phyloP scores from a whole-genome alignment of 2,329 filamentous ascomycete genomes.

The Westerdykella aurantiaca region DNA sequence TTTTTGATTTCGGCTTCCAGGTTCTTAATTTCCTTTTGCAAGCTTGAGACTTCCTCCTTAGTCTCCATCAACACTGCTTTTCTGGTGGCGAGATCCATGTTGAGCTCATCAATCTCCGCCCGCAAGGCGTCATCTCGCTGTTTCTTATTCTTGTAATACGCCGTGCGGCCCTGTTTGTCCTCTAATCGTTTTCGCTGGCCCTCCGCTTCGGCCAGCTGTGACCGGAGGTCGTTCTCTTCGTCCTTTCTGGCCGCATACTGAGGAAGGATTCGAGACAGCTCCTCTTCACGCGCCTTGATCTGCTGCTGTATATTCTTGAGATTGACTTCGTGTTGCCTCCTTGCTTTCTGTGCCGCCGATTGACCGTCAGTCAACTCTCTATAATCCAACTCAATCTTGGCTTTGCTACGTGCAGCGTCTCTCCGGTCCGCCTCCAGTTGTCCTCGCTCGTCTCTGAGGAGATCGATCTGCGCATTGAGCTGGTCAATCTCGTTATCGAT shows the following conservation, averaged over 20 bases:
- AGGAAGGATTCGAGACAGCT: constrained; percentile 70
- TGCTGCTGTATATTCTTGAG: constrained; percentile 65
- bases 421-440: constrained; percentile 88
- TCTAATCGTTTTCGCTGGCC: constrained; percentile 72
- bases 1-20: constrained; percentile 67
- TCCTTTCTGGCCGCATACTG: constrained; percentile 67
- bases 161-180: constrained; percentile 84
- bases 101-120: constrained; percentile 73
- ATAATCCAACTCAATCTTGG: constrained; percentile 78
- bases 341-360: constrained; percentile 67
- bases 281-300: constrained; percentile 69
- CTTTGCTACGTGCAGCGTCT: constrained; percentile 70
- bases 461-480: constrained; percentile 74
- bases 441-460: constrained; percentile 75
- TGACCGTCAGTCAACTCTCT: constrained; percentile 81
- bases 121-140: constrained; percentile 82
- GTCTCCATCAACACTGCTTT: constrained; percentile 81
- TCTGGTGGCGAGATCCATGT: constrained; percentile 68
- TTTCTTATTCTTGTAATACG: constrained; percentile 79
- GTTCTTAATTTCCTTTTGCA: constrained; percentile 64
- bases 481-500: constrained; percentile 75
- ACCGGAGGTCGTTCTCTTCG: constrained; percentile 64
- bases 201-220: constrained; percentile 70
- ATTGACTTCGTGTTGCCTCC: constrained; percentile 64
- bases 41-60: constrained; percentile 69